Base-by-base conservation (phyloP, 2,329 filamentous ascomycete genomes). In the Colletotrichum lentis region DNA sequence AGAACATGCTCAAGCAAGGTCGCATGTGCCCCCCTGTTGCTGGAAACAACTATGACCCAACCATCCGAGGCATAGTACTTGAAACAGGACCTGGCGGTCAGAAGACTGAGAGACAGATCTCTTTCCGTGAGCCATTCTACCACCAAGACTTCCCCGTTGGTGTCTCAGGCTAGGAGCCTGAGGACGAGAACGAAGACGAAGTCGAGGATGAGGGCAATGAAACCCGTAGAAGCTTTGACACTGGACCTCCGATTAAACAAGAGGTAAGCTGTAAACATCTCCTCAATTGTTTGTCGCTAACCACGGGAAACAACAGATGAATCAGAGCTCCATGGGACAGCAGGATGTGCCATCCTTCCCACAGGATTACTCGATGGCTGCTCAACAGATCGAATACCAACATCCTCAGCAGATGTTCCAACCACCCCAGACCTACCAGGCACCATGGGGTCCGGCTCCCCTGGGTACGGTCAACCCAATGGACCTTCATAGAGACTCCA, bases 111-210 rank as follows among this genome's bases (percentile, higher is more conserved):
- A 54, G 52, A 18, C 20, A 39, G 4, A 22, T 54, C n/a, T 54
- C 52, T 39, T 54, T 54, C 11, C 52, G 31, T 11, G 52, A 54
- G 52, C 52, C 52, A 14, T 54, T 39, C 52, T 54, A 54, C 35
- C 52, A 54, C 31, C 52, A 54, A 39, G 31, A 54, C 52, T 54
- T 39, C 52, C 52, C 52, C 7, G 35, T 54, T 20, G 31, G 31
- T 1, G 31, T 54, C 31, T 39, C 35, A 18, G 52, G 52, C 12
- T 54, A 54, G 52, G 18, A 39, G 31, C 52, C 31, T 4, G 52
- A 39, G n/a, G 31, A 37, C 14, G 52, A 39, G 5, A 12, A 24
- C 8, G 52, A 37, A 12, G 50, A 22, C 5, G 31, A 54, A 20
- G 16, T 18, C 39, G 39, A 41, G 39, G 35, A n/a, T 35, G 52